Conservation (phyloP, 805 yeast species). For the Jamesozyma rosinii region DNA sequence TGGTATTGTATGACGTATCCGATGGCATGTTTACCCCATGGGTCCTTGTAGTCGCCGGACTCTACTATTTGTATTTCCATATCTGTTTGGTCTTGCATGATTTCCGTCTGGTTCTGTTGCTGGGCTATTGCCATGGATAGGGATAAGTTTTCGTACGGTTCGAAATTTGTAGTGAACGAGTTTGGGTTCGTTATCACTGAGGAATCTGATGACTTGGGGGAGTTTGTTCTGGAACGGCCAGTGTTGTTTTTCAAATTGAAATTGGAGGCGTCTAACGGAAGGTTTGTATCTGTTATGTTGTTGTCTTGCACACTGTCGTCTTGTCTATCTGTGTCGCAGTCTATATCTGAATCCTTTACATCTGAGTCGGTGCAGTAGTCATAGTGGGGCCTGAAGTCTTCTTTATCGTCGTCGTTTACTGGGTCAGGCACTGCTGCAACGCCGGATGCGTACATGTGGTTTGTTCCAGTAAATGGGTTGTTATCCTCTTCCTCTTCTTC, state of each 20-base stretch:
- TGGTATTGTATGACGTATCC: conserved; percentile 69
- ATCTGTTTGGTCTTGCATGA: conserved; percentile 3
- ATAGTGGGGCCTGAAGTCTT: background rate
- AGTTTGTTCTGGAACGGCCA: background rate
- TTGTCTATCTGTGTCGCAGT: background rate
- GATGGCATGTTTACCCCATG: conserved; percentile 64
- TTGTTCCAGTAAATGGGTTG: conserved; percentile 33
- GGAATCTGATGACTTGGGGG: background rate
- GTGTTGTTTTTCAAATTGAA: background rate
- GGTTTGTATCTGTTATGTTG: background rate
- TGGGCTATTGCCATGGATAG: conserved; percentile 19
- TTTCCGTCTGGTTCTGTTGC: background rate
- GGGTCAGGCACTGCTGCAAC: conserved; percentile 19
- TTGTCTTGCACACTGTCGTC: background rate
- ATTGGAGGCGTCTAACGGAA: background rate
- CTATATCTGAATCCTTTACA: background rate
- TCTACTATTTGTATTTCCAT: conserved; percentile 46
- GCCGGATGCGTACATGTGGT: conserved; percentile 33
- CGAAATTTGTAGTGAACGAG: conserved; percentile 3
- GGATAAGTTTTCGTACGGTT: conserved; percentile 24
- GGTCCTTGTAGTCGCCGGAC: conserved; percentile 81
- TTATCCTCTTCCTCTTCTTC: conserved; percentile 30
- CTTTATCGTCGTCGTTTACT: conserved; percentile 8
- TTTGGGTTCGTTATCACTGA: background rate
- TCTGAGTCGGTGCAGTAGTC: background rate